phyloP scores from a whole-genome alignment of 805 yeast genomes.

The Candida boidinii region DNA sequence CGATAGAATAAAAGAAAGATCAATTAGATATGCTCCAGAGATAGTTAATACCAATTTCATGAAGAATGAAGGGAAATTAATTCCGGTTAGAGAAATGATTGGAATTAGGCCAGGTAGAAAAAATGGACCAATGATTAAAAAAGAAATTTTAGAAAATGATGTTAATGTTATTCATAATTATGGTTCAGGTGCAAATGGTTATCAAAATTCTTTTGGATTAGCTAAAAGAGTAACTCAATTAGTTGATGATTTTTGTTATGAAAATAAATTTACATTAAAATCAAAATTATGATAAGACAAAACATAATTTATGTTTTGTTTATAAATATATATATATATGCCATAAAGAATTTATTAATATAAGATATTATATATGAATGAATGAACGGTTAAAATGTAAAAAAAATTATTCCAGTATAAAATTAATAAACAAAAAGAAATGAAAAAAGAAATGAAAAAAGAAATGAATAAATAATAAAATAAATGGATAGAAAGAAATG shows the following conservation, averaged over 20 bases:
- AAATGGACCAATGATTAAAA: conserved; percentile 44
- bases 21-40: conserved; percentile 41
- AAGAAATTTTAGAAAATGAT: conserved; percentile 17
- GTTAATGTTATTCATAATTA: conserved; percentile 46
- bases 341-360: no score
- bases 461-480: no score
- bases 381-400: no score
- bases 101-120: conserved; percentile 65
- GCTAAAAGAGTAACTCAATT: conserved; percentile 14
- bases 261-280: conserved; percentile 1
- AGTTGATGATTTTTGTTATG: conserved; percentile 12
- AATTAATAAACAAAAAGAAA: no score
- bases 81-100: conserved; percentile 47
- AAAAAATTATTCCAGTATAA: no score
- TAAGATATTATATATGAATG: no score
- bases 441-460: no score
- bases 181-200: conserved; percentile 75
- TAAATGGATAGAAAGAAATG: no score
- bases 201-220: conserved; percentile 35
- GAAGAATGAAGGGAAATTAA: conserved; percentile 32
- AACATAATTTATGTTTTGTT: no score
- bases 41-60: conserved; percentile 20
- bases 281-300: background rate
- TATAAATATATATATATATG: no score
- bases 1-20: conserved; percentile 33